phyloP scores from a whole-genome alignment of 306 rosid genomes.

The Ormosia semicastrata region DNA sequence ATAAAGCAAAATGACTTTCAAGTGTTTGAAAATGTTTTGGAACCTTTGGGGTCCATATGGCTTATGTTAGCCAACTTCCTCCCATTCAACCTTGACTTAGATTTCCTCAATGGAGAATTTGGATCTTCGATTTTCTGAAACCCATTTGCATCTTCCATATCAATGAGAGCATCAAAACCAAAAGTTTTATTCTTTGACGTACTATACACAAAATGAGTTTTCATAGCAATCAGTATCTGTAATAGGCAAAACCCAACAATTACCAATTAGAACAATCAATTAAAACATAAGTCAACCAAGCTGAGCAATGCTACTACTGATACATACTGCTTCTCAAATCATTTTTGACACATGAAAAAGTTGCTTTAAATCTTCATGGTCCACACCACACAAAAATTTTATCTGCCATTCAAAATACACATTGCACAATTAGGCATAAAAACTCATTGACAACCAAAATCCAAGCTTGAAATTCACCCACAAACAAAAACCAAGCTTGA shows the following conservation, averaged over 20 bases:
- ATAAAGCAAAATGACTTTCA: too few species aligned
- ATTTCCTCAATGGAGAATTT: constrained; percentile 45
- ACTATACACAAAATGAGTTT: constrained; percentile 55
- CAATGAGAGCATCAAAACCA: constrained; percentile 29
- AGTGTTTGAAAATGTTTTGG: too few species aligned
- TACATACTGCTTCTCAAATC: constrained; percentile 61
- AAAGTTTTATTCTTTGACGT: constrained; percentile 56
- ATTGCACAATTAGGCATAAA: neutral
- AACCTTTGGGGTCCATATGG: too few species aligned
- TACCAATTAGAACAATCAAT: neutral
- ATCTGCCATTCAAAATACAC: constrained; percentile 44
- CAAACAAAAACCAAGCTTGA: neutral
- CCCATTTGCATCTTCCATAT: constrained; percentile 21
- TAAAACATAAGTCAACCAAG: neutral
- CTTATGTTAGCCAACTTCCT: constrained; percentile 39
- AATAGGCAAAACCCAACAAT: neutral
- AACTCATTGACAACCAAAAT: neutral
- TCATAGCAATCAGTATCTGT: constrained; percentile 57
- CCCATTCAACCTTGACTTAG: constrained; percentile 18
- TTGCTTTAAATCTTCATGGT: constrained; percentile 72
- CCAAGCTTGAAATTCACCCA: neutral
- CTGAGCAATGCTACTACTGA: neutral
- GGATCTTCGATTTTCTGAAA: constrained; percentile 52
- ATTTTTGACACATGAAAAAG: constrained; percentile 62
- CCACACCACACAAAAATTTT: constrained; percentile 58